phyloP scores from a whole-genome alignment of 495 filamentous ascomycete genomes.

The Aspergillus bridgeri region DNA sequence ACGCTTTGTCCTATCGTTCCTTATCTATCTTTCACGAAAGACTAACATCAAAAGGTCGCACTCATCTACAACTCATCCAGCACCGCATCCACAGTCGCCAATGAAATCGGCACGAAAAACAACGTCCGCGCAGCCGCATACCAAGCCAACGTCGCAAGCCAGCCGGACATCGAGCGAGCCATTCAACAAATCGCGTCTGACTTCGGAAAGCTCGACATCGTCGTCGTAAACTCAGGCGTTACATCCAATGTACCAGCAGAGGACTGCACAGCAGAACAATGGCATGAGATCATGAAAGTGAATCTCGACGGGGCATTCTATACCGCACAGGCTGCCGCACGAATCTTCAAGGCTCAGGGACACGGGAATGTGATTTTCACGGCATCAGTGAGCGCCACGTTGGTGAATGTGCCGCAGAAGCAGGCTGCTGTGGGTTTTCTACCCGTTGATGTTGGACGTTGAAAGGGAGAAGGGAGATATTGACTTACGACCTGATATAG shows the following conservation, averaged over 20 bases:
- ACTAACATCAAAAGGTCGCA: slow-evolving; percentile 42
- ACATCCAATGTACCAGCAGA: slow-evolving; percentile 39
- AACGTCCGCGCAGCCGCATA: slow-evolving; percentile 65
- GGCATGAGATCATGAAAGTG: slow-evolving; percentile 42
- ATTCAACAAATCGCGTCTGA: slow-evolving; percentile 57
- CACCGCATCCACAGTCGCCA: slow-evolving; percentile 60
- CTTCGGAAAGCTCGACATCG: slow-evolving; percentile 69
- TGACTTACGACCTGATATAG: too few relatives aligned
- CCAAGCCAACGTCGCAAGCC: slow-evolving; percentile 60
- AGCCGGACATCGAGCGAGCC: slow-evolving; percentile 50
- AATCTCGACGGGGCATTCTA: slow-evolving; percentile 49
- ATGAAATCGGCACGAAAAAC: slow-evolving; percentile 68
- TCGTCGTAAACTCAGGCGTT: slow-evolving; percentile 75
- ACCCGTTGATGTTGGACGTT: too few relatives aligned
- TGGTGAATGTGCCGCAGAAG: slow-evolving; percentile 47
- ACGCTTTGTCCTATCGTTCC: not conserved
- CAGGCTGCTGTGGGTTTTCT: slow-evolving; percentile 32
- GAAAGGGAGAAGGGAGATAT: too few relatives aligned
- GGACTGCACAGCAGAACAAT: slow-evolving; percentile 32
- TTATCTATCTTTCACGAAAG: not conserved
- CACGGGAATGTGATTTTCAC: slow-evolving; percentile 42
- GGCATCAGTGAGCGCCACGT: slow-evolving; percentile 38
- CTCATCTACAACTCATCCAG: slow-evolving; percentile 58
- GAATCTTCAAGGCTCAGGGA: slow-evolving; percentile 40
- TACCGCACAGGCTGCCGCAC: slow-evolving; percentile 40